Evolutionary conservation across 768 basidiomycete genomes (phyloP).

Genomic region (Botryobasidium botryosum): DNA sequence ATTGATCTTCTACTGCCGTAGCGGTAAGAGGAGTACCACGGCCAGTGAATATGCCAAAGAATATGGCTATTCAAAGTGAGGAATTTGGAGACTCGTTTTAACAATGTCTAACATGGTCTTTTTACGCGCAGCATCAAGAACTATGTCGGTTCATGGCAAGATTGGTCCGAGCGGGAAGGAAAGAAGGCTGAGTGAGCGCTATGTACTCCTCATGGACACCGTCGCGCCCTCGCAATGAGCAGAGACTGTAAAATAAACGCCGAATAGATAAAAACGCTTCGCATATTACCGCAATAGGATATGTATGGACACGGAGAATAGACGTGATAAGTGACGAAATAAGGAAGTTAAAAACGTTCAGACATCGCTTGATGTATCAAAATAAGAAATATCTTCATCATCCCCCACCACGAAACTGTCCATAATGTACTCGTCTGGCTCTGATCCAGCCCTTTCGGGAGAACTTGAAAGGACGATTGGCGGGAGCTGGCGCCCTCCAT

Average conservation of each 20-base stretch:
- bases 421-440: slow-evolving; percentile 46
- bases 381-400: no score
- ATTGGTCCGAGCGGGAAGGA: no score
- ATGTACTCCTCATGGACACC: no score
- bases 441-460: slow-evolving; percentile 33
- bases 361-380: no score
- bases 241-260: no score
- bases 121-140: slow-evolving; percentile 35
- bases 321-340: no score
- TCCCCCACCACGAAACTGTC: slow-evolving; percentile 74
- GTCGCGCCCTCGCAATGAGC: no score
- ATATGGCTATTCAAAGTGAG: slow-evolving; percentile 69
- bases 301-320: no score
- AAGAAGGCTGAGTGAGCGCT: no score
- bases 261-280: no score
- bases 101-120: neutral
- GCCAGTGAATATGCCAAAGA: slow-evolving; percentile 70
- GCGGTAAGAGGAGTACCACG: slow-evolving; percentile 65
- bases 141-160: slow-evolving; percentile 77
- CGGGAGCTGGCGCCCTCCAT: neutral
- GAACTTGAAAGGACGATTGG: slow-evolving; percentile 35
- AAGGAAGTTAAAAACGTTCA: no score
- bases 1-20: slow-evolving; percentile 80
- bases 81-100: slow-evolving; percentile 9
- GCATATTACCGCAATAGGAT: no score